phyloP scores from a whole-genome alignment of 2,329 filamentous ascomycete species.

The Helotiales sp. region DNA sequence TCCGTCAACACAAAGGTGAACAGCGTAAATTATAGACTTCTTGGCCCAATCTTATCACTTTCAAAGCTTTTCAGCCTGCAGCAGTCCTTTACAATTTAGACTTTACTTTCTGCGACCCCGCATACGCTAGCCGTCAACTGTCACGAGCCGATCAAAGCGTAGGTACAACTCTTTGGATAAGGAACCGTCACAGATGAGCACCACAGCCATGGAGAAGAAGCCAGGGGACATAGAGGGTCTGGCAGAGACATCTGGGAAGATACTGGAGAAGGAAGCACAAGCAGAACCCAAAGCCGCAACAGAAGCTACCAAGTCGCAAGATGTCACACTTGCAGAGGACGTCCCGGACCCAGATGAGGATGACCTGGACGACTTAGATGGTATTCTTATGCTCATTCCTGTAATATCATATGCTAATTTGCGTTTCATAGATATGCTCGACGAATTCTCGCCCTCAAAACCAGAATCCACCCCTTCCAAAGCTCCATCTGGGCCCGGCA shows the following conservation, averaged over 20 bases:
- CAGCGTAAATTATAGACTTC: not conserved
- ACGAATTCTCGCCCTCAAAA: conserved; percentile 77
- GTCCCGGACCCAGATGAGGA: conserved; percentile 91
- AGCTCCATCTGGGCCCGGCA: conserved; percentile 32
- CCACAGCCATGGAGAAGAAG: conserved; percentile 27
- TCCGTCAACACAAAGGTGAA: not conserved
- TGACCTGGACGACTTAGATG: conserved; percentile 88
- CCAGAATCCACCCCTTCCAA: conserved; percentile 44
- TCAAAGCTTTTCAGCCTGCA: not conserved
- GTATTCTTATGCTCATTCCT: conserved; percentile 42
- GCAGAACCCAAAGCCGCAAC: conserved; percentile 6
- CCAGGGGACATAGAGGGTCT: conserved; percentile 20
- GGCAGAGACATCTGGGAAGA: conserved; percentile 11
- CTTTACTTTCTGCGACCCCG: not conserved
- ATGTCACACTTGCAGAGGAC: conserved; percentile 44
- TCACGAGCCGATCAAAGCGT: conserved; percentile 12
- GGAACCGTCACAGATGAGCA: not conserved
- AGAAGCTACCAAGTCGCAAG: conserved; percentile 8
- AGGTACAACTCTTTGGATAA: not conserved
- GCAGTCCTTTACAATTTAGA: not conserved
- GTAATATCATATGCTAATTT: not conserved
- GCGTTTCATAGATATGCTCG: conserved; percentile 73
- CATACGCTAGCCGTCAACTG: not conserved
- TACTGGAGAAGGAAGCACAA: conserved; percentile 17
- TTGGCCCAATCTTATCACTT: too few relatives aligned